Base-by-base conservation (phyloP, 306 rosid genomes). In the Elaeagnus macrophylla region DNA sequence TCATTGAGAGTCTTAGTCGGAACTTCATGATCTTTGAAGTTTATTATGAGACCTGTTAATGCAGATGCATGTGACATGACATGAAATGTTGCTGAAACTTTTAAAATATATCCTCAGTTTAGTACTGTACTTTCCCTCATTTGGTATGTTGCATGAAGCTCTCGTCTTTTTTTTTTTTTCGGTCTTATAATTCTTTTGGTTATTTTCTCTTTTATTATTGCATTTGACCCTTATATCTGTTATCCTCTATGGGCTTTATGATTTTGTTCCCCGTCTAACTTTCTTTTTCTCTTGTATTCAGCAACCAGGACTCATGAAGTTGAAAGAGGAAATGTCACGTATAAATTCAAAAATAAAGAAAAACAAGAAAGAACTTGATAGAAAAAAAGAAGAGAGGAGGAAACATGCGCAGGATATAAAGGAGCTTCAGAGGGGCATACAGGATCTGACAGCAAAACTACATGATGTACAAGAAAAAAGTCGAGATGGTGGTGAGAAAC, bases 291-390 rank as follows among this genome's bases (percentile, higher is more conserved):
- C 16, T 56, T 58, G 51, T 73, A 60, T 67, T 65, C 89, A 93
- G 99, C 96, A 93, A 88, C 99, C 99, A 15, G 94, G 82, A 71
- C 96, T 87, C 68, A 77, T 84, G 57, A 93, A 93, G 70, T 72
- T 87, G 75, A 87, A 88, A 75, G 96, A 93, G 83, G 99, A 93
- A 74, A 81, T 79, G 81, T 64, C 82, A 66, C 99, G 96, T 44
- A 84, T 93, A 72, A 82, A 57, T 73, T 70, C 88, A 46, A 93
- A 93, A 84, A 87, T 82, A 13, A 84, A 83, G 69, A 87, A 77
- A 74, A 79, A 73, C 61, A 77, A 58, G 70, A 82, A 81, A 63
- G 96, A 93, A 62, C 90, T 87, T 64, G 89, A 67, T 12, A 82
- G 60, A 56, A 93, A 78, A 74, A 78, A 39, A 49, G 81, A 77